phyloP scores from a whole-genome alignment of 2,329 filamentous ascomycete genomes.

The Aspergillus persii region DNA sequence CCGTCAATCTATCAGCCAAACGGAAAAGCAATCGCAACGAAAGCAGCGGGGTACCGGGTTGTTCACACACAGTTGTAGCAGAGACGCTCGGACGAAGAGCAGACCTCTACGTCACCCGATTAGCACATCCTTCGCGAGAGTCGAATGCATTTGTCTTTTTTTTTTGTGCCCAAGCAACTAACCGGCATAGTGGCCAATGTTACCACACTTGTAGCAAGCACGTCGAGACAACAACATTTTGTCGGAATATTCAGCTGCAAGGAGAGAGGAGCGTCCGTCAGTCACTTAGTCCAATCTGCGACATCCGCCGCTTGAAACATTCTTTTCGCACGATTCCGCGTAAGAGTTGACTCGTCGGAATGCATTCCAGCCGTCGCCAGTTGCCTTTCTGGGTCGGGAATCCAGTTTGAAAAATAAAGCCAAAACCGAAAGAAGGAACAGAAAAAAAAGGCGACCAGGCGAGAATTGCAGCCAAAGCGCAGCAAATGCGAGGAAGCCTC shows the following conservation, averaged over 20 bases:
- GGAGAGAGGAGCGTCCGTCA: constrained; percentile 10
- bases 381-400: background rate
- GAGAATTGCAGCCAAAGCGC: background rate
- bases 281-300: background rate
- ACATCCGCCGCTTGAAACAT: background rate
- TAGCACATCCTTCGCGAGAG: constrained; percentile 51
- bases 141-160: constrained; percentile 41
- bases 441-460: background rate
- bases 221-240: constrained; percentile 79
- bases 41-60: background rate
- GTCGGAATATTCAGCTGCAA: constrained; percentile 22
- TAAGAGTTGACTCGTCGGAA: background rate
- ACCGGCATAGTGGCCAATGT: constrained; percentile 68
- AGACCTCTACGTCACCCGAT: constrained; percentile 68
- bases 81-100: constrained; percentile 94
- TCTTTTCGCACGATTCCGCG: background rate
- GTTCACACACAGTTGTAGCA: constrained; percentile 92
- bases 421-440: background rate
- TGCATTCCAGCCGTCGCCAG: background rate
- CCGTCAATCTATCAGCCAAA: constrained; percentile 19
- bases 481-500: background rate
- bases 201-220: constrained; percentile 76
- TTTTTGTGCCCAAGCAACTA: constrained; percentile 23
- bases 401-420: background rate
- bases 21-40: constrained; percentile 9